Evolutionary conservation across 495 filamentous ascomycete species (phyloP).

Genomic region (Xylaria sp.): DNA sequence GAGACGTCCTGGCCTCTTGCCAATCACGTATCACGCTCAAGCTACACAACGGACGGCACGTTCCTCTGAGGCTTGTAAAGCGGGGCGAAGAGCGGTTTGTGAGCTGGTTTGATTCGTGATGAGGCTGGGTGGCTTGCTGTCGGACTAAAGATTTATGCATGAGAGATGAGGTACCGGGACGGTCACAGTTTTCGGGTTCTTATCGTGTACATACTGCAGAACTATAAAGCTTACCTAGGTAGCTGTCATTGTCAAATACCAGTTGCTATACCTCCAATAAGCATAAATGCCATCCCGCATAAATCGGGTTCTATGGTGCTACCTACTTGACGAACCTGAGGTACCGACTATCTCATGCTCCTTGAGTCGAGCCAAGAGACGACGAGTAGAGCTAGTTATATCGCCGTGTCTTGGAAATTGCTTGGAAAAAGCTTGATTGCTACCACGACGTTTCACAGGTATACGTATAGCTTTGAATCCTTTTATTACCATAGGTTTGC

Average conservation of each 20-base stretch:
- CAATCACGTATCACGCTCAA: conserved; percentile 68
- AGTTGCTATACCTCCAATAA: neutral
- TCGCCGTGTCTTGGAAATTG: neutral
- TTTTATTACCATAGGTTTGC: neutral
- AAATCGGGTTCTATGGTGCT: neutral
- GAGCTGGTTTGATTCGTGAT: conserved; percentile 43
- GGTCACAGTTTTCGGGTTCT: neutral
- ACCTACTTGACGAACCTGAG: neutral
- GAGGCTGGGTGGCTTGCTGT: neutral
- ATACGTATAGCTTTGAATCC: neutral
- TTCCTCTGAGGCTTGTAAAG: conserved; percentile 68
- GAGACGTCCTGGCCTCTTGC: conserved; percentile 52
- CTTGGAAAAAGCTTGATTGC: neutral
- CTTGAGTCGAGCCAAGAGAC: neutral
- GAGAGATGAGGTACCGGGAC: neutral
- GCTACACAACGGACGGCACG: conserved; percentile 57
- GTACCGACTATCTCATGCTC: neutral
- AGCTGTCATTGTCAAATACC: neutral
- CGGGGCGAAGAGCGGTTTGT: conserved; percentile 68
- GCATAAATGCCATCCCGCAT: neutral
- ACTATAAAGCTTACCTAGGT: neutral
- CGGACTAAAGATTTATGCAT: neutral
- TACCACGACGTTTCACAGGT: neutral
- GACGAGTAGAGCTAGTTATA: too few species aligned
- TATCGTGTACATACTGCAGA: conserved; percentile 4